phyloP scores from a whole-genome alignment of 2,329 filamentous ascomycete genomes.

The Trichoderma atroviride region DNA sequence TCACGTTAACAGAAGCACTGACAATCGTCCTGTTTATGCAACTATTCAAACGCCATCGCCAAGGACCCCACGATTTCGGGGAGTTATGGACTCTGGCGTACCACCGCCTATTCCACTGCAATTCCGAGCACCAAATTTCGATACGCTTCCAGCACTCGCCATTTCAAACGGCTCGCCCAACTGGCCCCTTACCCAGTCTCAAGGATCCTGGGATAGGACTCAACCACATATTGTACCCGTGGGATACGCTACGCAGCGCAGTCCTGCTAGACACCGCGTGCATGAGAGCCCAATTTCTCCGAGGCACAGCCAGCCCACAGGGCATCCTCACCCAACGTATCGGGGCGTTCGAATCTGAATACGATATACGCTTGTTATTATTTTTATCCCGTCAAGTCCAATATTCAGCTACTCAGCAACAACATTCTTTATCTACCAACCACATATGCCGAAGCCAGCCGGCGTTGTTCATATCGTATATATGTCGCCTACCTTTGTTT shows the following conservation, averaged over 20 bases:
- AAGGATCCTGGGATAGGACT: not conserved
- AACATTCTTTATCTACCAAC: not conserved
- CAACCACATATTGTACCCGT: not conserved
- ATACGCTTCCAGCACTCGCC: not conserved
- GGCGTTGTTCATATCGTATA: not conserved
- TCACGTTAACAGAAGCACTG: constrained; percentile 29
- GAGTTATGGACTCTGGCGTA: constrained; percentile 22
- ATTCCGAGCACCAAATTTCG: constrained; percentile 11
- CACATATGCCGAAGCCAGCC: not conserved
- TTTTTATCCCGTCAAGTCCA: not conserved
- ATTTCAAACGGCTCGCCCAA: not conserved
- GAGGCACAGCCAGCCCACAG: constrained; percentile 48
- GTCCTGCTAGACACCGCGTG: constrained; percentile 40
- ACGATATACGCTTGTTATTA: not conserved
- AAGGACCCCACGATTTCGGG: constrained; percentile 13
- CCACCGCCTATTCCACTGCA: constrained; percentile 24
- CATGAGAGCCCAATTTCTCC: constrained; percentile 42
- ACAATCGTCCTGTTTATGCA: constrained; percentile 29
- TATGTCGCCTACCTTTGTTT: not conserved
- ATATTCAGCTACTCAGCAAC: not conserved
- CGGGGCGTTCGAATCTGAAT: constrained; percentile 53
- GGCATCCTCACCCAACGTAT: constrained; percentile 63
- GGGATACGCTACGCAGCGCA: constrained; percentile 31
- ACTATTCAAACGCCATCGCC: constrained; percentile 28
- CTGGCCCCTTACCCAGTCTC: not conserved